These are phyloP conservation scores for Pugionium cornutum DNA, from an alignment of 345 rosid species.

Conservation along the genomic window DNA sequence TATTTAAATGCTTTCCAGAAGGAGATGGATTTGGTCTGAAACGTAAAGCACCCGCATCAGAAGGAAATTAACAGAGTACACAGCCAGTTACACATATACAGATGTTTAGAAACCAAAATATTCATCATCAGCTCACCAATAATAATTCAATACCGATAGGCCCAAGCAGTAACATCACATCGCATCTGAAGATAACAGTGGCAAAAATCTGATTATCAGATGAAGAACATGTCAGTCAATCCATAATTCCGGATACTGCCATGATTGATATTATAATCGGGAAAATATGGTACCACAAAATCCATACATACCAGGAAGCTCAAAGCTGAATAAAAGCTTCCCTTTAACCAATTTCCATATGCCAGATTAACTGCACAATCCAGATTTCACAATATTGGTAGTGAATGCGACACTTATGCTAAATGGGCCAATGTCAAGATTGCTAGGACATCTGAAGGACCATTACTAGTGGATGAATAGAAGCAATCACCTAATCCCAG, in stretches of 20 bases:
- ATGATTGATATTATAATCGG: neutral
- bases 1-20: conserved; percentile 60
- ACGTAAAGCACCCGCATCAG: conserved; percentile 35
- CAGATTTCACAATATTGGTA: conserved; percentile 33
- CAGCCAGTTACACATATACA: conserved; percentile 10
- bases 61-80: conserved; percentile 30
- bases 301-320: conserved; percentile 69
- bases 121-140: conserved; percentile 58
- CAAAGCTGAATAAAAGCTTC: conserved; percentile 62
- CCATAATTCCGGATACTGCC: conserved; percentile 18
- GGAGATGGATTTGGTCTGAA: conserved; percentile 79
- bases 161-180: conserved; percentile 70
- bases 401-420: conserved; percentile 4
- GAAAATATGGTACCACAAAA: conserved; percentile 13
- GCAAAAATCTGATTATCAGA: conserved; percentile 61
- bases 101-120: conserved; percentile 15
- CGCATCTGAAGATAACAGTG: conserved; percentile 80
- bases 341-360: conserved; percentile 73
- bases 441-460: conserved; percentile 9
- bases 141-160: conserved; percentile 80
- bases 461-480: conserved; percentile 12
- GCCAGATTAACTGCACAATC: conserved; percentile 75
- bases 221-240: conserved; percentile 26
- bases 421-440: conserved; percentile 17
- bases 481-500: conserved; percentile 73